phyloP scores from a whole-genome alignment of 2,329 filamentous ascomycete species.

The Alternaria incomplexa region DNA sequence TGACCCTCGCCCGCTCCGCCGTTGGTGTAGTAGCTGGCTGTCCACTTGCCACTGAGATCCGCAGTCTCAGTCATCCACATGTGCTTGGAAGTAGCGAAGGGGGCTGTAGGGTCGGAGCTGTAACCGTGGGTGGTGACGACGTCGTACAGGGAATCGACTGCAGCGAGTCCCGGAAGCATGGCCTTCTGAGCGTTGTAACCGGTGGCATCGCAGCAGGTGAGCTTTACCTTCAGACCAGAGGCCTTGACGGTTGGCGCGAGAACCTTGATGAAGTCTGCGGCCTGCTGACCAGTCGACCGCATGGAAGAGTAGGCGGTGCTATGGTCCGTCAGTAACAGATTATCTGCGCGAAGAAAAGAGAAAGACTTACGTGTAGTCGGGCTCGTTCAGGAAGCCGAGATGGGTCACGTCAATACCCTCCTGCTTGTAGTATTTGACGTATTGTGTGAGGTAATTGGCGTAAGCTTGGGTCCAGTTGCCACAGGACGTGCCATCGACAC shows the following conservation, averaged over 20 bases:
- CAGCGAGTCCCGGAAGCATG: neutral
- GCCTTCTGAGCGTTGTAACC: neutral
- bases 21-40: neutral
- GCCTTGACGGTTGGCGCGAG: neutral
- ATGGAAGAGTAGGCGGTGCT: neutral
- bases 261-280: neutral
- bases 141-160: neutral
- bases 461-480: neutral
- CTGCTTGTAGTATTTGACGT: neutral
- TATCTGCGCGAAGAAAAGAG: neutral
- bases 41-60: neutral
- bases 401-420: neutral
- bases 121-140: neutral
- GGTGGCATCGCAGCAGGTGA: neutral
- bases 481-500: neutral
- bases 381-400: neutral
- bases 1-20: neutral
- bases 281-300: neutral
- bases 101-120: neutral
- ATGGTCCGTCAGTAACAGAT: neutral
- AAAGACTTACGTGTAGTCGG: neutral
- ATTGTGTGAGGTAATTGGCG: neutral
- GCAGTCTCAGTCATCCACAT: neutral
- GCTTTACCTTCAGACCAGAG: neutral
- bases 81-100: neutral